Evolutionary conservation across 768 basidiomycete genomes (phyloP), one percentile per base, ranked within the genome.

Genomic region (Termitomyces bulborhizus): DNA sequence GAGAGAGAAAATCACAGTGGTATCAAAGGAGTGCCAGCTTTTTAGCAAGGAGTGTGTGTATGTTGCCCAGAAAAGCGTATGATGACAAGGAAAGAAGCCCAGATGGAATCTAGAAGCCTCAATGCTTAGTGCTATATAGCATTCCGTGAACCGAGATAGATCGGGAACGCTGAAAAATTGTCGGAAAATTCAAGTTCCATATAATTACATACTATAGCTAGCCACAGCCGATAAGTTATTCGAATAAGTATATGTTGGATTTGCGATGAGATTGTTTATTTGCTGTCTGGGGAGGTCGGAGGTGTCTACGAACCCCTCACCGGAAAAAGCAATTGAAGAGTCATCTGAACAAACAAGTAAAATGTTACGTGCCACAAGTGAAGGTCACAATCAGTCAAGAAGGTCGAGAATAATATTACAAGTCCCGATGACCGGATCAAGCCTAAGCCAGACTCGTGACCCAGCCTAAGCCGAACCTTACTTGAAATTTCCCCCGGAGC

Each of bases 1-100:
- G 21, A 21, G 2, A 21, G 62, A 31, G 21, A 50, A 59, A 64
- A 56, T 53, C 4, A 26, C 12, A 24, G 45, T 8, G 16, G 37
- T 37, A 45, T 32, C 39, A 36, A 59, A 56, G 40, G 53, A 57
- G 41, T 29, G 44, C 34, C 11, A 34, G 40, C 21, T 51, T 47
- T 40, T 44, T 4, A 56, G 41, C 36, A 34, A 31, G 8, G 18
- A 41, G 29, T 16, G 42, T 36, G 29, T 16, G 42, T 36, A 44
- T 47, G n/a, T 29, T 11, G 6, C 27, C 12, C 36, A 41, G 15
- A 32, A 46, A 39, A 16, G 15, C 44, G 15, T 43, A n/a, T 12
- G 36, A 16, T 16, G 24, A 5, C 34, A 12, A 27, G 26, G 26
- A 18, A 26, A 46, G 15, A 39, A 45, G 26, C 36, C 12, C 44